Conservation (phyloP, 192 early-diverging fungal species). For the Backusella westeae region DNA sequence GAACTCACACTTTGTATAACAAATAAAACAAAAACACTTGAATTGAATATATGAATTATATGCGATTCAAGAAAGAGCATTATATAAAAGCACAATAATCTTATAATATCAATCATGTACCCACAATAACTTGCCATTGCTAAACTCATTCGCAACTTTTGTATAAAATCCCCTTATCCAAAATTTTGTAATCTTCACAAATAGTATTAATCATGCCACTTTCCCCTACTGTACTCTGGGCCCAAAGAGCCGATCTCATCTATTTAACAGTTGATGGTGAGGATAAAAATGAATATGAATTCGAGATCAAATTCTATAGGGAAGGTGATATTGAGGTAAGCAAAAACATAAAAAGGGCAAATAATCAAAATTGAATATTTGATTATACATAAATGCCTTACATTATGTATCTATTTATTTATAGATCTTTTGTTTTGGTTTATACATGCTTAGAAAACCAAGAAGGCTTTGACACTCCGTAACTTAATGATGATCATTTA, state of each 20-base stretch:
- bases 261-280: constrained; percentile 79
- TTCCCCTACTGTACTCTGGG: constrained; percentile 82
- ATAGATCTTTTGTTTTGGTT: not conserved
- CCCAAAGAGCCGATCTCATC: constrained; percentile 78
- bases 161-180: too few species aligned
- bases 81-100: too few species aligned
- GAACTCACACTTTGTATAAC: too few species aligned
- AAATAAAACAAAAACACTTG: too few species aligned
- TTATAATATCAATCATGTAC: too few species aligned
- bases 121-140: too few species aligned
- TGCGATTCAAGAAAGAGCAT: too few species aligned
- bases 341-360: not conserved
- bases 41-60: too few species aligned
- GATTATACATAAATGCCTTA: not conserved
- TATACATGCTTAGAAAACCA: constrained; percentile 39
- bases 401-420: not conserved
- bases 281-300: constrained; percentile 64
- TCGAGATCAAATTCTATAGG: constrained; percentile 73
- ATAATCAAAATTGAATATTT: not conserved
- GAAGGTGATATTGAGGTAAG: constrained; percentile 70
- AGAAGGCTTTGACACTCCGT: constrained; percentile 63
- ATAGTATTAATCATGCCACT: constrained; percentile 33
- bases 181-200: not conserved
- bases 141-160: too few species aligned
- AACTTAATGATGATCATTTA: constrained; percentile 66